These are phyloP conservation scores for Xylaria polymorpha DNA, from an alignment of 2,329 filamentous ascomycete species.

Conservation along the genomic window DNA sequence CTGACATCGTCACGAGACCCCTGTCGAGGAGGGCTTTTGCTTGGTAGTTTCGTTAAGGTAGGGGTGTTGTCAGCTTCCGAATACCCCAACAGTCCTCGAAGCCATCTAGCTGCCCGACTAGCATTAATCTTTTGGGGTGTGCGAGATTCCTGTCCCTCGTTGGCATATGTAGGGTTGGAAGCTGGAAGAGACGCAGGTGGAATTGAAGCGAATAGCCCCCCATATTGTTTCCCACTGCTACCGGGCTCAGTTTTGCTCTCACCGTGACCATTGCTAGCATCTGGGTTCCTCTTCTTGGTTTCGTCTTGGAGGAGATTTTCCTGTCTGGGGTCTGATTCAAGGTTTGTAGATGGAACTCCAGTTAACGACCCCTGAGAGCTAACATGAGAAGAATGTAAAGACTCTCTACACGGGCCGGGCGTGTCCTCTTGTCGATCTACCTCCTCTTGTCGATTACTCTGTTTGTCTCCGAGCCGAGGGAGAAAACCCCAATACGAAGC, in stretches of 20 bases:
- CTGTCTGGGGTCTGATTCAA: constrained; percentile 32
- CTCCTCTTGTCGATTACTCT: constrained; percentile 8
- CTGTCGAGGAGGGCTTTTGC: constrained; percentile 43
- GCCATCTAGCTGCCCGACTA: constrained; percentile 44
- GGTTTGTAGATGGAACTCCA: constrained; percentile 29
- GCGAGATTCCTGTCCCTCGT: constrained; percentile 25
- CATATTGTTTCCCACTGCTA: constrained; percentile 4
- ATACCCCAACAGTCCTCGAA: constrained; percentile 46
- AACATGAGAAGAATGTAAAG: constrained; percentile 20
- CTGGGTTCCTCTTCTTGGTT: constrained; percentile 1
- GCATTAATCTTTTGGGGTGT: constrained; percentile 39
- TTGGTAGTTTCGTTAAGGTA: constrained; percentile 45
- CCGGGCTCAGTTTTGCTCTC: constrained; percentile 7
- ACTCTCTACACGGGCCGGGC: constrained; percentile 15
- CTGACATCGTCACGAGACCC: constrained; percentile 34
- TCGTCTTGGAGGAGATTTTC: constrained; percentile 38
- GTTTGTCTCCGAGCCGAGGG: constrained; percentile 37
- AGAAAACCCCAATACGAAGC: constrained; percentile 47
- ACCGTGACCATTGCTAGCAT: not conserved
- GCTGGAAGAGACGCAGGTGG: constrained; percentile 27
- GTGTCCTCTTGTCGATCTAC: constrained; percentile 7
- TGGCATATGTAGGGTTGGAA: constrained; percentile 9
- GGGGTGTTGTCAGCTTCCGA: constrained; percentile 26
- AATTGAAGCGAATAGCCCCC: constrained; percentile 28
- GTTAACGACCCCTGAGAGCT: constrained; percentile 34